Base-by-base conservation (phyloP, 352 stramenopile species). In the Globisporangium paddicum region DNA sequence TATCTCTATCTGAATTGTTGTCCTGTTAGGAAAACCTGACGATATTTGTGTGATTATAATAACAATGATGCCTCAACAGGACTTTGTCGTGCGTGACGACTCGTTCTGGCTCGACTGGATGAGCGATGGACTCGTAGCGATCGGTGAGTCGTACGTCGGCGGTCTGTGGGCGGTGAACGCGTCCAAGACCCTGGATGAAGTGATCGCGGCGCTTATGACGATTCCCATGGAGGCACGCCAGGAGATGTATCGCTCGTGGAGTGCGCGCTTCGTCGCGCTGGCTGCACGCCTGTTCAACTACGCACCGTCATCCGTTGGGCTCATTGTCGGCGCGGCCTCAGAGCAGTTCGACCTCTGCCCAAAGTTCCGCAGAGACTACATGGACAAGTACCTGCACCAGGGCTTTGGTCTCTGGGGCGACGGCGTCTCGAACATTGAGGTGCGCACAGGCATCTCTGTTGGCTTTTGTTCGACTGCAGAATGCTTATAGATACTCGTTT, bases 61-160 rank as follows among this genome's bases (percentile, higher is more conserved):
- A n/a, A n/a, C n/a, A n/a, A n/a, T n/a, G n/a, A n/a, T n/a, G n/a
- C n/a, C n/a, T 51, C 1, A 59, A 7, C 11, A 94, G 84, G 82
- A 92, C 41, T 90, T 94, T 70, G 66, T 89, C 23, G 77, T 92
- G 9, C 79, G 79, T 19, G 77, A 91, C 54, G 77, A 90, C 37
- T 78, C 81, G 0, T 89, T 94, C 55, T 94, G 85, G 85, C 66
- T 94, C 10, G 85, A 94, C 62, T 94, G 85, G 85, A 93, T 94
- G 82, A 87, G 80, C 38, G 82, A 92, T 28, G 85, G 85, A 2
- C 77, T 94, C 14, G 72, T 94, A 7, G 80, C 80, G 9, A 94
- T 94, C 42, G 85, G 85, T 8, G 85, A 94, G 52, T 90, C 85
- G 1, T 94, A 91, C 55, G 72, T 94, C 1, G 81, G 77, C 19